Percentiles rank a stretch among this genome's conserved stretches.
Conservation (phyloP, 176 grass and related monocot species). For the Ensete glaucum region DNA sequence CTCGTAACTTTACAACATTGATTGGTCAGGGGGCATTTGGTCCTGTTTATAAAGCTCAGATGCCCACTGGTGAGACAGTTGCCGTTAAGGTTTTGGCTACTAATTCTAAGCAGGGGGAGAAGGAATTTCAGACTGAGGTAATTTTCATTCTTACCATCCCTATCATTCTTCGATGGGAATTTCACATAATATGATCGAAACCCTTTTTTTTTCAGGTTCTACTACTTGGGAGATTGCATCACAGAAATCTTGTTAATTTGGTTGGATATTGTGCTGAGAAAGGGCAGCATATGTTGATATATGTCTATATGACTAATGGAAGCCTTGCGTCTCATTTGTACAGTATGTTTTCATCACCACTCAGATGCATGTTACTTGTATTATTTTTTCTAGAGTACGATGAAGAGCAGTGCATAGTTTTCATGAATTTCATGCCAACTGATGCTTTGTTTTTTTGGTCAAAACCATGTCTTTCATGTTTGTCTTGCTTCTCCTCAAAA, state of each 20-base stretch:
- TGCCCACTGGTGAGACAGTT: slow-evolving; percentile 80
- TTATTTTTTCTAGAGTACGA: neutral
- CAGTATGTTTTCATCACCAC: slow-evolving; percentile 31
- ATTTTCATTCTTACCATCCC: neutral
- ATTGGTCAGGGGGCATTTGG: slow-evolving; percentile 91
- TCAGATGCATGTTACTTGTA: neutral
- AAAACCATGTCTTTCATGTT: neutral
- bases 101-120: slow-evolving; percentile 90
- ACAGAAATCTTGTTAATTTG: slow-evolving; percentile 97
- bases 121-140: slow-evolving; percentile 96
- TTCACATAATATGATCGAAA: neutral
- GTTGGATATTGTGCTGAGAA: slow-evolving; percentile 96
- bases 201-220: slow-evolving; percentile 52
- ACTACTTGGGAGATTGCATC: slow-evolving; percentile 89
- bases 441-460: neutral
- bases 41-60: slow-evolving; percentile 80
- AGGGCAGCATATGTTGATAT: slow-evolving; percentile 80
- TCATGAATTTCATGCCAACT: neutral
- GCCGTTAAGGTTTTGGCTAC: slow-evolving; percentile 87
- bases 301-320: slow-evolving; percentile 93
- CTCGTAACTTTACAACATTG: slow-evolving; percentile 78
- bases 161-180: neutral
- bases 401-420: neutral
- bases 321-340: slow-evolving; percentile 93
- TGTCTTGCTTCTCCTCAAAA: no score